phyloP scores from a whole-genome alignment of 1,284 basidiomycete species.

The Cutaneotrichosporon cutaneum region DNA sequence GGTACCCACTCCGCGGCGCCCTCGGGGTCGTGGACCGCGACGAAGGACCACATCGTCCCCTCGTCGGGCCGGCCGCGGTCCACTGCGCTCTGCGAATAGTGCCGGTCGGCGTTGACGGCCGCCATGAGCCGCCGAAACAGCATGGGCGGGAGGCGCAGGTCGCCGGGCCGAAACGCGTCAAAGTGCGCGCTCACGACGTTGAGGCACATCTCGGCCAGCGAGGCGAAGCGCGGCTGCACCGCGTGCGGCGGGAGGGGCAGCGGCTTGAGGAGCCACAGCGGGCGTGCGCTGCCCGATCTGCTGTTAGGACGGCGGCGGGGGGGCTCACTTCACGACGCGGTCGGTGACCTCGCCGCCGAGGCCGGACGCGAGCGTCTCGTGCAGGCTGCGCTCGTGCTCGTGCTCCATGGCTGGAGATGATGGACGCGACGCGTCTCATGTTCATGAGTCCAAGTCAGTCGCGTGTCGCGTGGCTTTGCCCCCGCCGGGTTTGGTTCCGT shows the following conservation, averaged over 20 bases:
- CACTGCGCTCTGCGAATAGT: not conserved
- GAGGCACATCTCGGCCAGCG: conserved; percentile 35
- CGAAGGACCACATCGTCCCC: conserved; percentile 42
- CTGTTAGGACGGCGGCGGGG: not conserved
- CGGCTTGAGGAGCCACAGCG: conserved; percentile 38
- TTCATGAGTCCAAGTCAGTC: not conserved
- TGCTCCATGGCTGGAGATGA: not conserved
- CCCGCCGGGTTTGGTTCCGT: not conserved
- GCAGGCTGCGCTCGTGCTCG: conserved; percentile 58
- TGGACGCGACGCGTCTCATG: conserved; percentile 1
- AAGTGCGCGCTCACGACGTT: conserved; percentile 31
- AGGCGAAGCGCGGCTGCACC: conserved; percentile 9
- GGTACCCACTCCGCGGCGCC: conserved; percentile 6
- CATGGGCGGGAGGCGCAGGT: conserved; percentile 26
- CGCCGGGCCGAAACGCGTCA: conserved; percentile 27
- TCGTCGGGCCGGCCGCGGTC: conserved; percentile 33
- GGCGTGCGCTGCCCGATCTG: conserved; percentile 25
- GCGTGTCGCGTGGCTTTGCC: not conserved
- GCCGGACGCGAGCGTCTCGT: conserved; percentile 12
- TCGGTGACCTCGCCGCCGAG: conserved; percentile 26
- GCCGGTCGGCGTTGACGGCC: conserved; percentile 23
- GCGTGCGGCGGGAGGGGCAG: conserved; percentile 28
- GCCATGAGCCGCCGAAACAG: conserved; percentile 30
- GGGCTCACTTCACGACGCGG: conserved; percentile 14
- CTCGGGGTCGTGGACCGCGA: conserved; percentile 31